Base-by-base conservation (phyloP, 2,329 filamentous ascomycete species). In the Juglanconis juglandina region DNA sequence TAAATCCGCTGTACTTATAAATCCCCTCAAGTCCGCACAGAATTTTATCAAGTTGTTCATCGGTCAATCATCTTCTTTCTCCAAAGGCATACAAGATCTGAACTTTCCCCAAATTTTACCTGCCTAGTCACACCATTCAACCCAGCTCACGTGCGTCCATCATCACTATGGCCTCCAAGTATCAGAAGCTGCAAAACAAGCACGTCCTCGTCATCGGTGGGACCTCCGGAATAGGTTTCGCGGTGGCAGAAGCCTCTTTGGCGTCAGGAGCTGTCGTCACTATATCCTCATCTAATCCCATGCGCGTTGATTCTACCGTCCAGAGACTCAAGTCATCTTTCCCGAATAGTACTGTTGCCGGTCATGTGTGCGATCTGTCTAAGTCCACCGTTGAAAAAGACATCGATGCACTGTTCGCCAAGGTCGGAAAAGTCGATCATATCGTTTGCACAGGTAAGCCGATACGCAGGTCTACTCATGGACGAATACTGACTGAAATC, bases 131-230 rank as follows among this genome's bases (percentile, higher is more conserved):
- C 24, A 24, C 24, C 24, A 24, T 24, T 24, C 24, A 24, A 24
- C 24, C 24, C 1, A 24, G 24, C 24, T 24, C 24, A 24, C 24
- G 24, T 24, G 24, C 2, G 24, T 24, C 24, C 44, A 14, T 7
- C 14, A 30, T 47, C 30, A 52, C 67, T 11, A 72, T 70, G 63
- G 58, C 69, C 2, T 66, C 67, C 57, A 72, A 68, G 57, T 72
- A 71, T 64, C 58, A 60, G 53, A 76, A 76, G 63, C 69, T 76
- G 17, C 67, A 71, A 24, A 66, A 67, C 64, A 68, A 68, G 47
- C 74, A 72, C 62, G 71, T 87, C 66, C 80, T 90, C 46, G 73
- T 90, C 67, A 77, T 89, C 51, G 87, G 87, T 49, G 87, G 85
- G 46, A 82, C 83, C 2, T 79, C 81, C 14, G 87, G 87, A 55